Conservation (phyloP, 78 protist species). For the Reticulomyxa filosa region DNA sequence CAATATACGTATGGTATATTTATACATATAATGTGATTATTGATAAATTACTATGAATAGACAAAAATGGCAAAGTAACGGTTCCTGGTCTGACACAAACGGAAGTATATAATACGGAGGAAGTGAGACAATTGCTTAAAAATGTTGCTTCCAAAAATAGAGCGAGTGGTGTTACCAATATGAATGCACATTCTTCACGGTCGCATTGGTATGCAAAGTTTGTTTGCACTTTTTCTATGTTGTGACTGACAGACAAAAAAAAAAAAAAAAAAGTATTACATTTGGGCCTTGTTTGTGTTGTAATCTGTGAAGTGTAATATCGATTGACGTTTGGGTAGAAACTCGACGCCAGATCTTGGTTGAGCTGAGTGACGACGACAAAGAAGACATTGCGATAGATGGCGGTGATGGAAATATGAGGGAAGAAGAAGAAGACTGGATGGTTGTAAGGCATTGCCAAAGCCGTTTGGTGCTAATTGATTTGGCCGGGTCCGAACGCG, state of each 20-base stretch:
- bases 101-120: neutral
- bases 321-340: neutral
- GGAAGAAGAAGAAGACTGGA: too few relatives aligned
- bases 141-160: neutral
- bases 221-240: neutral
- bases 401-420: too few relatives aligned
- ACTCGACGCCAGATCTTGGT: neutral
- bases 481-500: constrained; percentile 18
- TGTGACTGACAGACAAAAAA: neutral
- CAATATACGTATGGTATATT: too few relatives aligned
- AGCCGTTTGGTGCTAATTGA: neutral
- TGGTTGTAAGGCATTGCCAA: too few relatives aligned
- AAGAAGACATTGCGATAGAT: too few relatives aligned
- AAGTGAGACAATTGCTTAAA: neutral
- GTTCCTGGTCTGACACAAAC: constrained; percentile 2
- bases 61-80: too few relatives aligned
- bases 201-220: neutral
- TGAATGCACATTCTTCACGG: neutral
- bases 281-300: neutral
- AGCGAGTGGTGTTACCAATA: neutral
- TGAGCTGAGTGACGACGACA: too few relatives aligned
- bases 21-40: too few relatives aligned
- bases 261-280: neutral
- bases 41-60: too few relatives aligned
- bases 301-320: neutral